Base-by-base conservation (phyloP, 805 yeast genomes). In the Starmera caribaea region DNA sequence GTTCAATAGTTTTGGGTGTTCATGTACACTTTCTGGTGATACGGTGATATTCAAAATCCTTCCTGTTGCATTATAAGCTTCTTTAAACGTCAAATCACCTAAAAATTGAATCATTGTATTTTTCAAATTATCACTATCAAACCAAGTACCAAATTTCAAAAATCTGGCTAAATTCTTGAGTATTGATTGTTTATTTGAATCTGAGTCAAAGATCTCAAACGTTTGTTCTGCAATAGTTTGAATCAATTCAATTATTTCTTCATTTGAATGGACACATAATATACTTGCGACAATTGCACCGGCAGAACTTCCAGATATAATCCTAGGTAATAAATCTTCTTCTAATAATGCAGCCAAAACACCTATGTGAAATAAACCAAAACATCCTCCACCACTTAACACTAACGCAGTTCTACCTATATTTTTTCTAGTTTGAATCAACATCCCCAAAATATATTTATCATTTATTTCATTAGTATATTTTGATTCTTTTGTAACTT, bases 271-370 rank as follows among this genome's bases (percentile, higher is more conserved):
- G 14, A 84, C 80, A 53, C 96, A 87, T 36, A 92, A 67, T 14
- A 92, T 76, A 37, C 95, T 76, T 15, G 97, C 97, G 36, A 92
- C 80, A 38, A 92, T 89, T 2, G 96, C 88, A 14, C 99, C 99
- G 0, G 97, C 95, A 17, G 96, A 86, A 12, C 95, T 83, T 1
- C 99, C 98, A 36, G 95, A 83, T 13, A 92, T 76, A 30, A 92
- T 84, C 37, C 83, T 72, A 0, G 99, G 99, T 17, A 90, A 63
- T 16, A 88, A 64, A 39, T 81, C 79, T 38, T 74, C 71, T 48
- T 86, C 92, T 32, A 81, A 62, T 27, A 92, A 67, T 2, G 92
- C 83, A 5, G 86, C 77, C 35, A 90, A 63, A 0, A 92, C 96
- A 2, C 99, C 99, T 42, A 88, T 83, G 48, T 90, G 97, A 45